Evolutionary conservation across 2,329 filamentous ascomycete species (phyloP).

Genomic region (Penicillium brasilianum): DNA sequence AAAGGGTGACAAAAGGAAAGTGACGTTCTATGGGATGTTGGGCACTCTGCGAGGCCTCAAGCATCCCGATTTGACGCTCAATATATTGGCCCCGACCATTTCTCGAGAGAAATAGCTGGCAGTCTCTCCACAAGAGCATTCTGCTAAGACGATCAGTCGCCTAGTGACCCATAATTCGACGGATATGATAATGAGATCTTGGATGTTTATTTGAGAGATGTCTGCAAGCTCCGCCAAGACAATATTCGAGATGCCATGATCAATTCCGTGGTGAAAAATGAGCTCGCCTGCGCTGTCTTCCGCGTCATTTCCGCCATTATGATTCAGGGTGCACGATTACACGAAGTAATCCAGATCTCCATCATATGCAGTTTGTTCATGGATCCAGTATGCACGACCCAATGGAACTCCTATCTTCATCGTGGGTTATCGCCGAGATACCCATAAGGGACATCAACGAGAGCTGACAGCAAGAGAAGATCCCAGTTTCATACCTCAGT

Average conservation of each 20-base stretch:
- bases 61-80: background rate
- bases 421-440: background rate
- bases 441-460: background rate
- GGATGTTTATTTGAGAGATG: background rate
- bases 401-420: background rate
- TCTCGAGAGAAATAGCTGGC: background rate
- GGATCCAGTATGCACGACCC: background rate
- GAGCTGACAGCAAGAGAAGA: background rate
- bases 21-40: background rate
- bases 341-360: background rate
- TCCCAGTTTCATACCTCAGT: no score
- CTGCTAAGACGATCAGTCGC: background rate
- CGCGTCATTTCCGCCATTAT: background rate
- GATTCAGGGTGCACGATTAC: background rate
- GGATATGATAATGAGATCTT: background rate
- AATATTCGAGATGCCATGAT: constrained; percentile 1
- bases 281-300: constrained; percentile 1
- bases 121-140: background rate
- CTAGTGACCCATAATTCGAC: background rate
- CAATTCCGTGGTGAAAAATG: background rate
- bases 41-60: background rate
- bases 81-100: background rate
- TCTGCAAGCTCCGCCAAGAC: background rate
- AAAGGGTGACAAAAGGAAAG: background rate
- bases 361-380: background rate